Percentiles rank a stretch among this genome's conserved stretches.
phyloP scores from a whole-genome alignment of 1,284 basidiomycete genomes.

The Ceratobasidium papillatum region DNA sequence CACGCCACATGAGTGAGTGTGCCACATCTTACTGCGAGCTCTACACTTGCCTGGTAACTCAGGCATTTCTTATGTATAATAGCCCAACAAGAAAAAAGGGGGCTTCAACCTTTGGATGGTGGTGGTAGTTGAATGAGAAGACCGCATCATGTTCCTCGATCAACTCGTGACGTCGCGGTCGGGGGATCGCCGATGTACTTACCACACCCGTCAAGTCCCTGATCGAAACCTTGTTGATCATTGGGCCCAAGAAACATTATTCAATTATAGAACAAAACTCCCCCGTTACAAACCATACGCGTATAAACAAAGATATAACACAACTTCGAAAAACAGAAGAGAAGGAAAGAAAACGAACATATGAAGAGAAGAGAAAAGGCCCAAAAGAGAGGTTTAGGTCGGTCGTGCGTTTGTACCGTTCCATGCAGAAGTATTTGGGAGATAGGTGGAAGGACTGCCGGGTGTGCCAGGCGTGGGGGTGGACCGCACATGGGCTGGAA shows the following conservation, averaged over 20 bases:
- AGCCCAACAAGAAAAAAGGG: no score
- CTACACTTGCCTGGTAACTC: conserved; percentile 66
- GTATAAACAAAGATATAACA: neutral
- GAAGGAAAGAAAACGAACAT: neutral
- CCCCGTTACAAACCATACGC: neutral
- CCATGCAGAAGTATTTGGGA: conserved; percentile 2
- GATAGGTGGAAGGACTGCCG: neutral
- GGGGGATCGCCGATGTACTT: neutral
- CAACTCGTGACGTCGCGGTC: neutral
- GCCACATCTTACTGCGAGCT: neutral
- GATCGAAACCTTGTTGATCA: neutral
- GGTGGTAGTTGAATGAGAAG: neutral
- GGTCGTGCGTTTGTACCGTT: conserved; percentile 12
- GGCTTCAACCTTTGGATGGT: neutral
- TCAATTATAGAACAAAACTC: neutral
- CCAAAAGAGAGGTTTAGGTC: neutral
- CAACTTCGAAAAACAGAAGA: neutral
- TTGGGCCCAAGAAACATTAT: neutral
- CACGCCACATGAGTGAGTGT: conserved; percentile 28
- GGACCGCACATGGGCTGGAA: conserved; percentile 16
- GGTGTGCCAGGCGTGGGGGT: conserved; percentile 18
- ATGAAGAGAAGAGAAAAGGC: neutral
- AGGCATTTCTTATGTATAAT: conserved; percentile 59
- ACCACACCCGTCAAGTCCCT: neutral
- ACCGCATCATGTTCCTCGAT: conserved; percentile 1